phyloP scores from a whole-genome alignment of 1,284 basidiomycete species.

The Butyriboletus appendiculatus region DNA sequence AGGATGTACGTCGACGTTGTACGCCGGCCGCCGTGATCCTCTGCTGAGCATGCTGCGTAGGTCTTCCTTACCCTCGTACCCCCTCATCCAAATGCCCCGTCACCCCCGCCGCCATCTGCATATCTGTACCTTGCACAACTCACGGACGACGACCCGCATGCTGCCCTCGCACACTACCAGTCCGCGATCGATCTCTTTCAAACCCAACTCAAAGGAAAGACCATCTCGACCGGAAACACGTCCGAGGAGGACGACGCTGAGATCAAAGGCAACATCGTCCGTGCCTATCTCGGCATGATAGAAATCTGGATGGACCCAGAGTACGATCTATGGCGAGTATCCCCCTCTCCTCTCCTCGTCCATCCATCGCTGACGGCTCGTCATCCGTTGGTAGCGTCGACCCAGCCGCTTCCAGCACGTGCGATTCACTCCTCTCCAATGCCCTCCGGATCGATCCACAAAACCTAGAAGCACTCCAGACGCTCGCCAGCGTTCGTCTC shows the following conservation, averaged over 20 bases:
- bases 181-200: constrained; percentile 78
- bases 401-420: constrained; percentile 75
- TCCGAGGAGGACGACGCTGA: constrained; percentile 58
- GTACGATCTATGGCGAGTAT: constrained; percentile 82
- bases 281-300: constrained; percentile 90
- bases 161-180: constrained; percentile 81
- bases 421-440: constrained; percentile 72
- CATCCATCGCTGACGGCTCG: constrained; percentile 1
- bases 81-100: constrained; percentile 56
- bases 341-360: not conserved
- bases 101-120: constrained; percentile 74
- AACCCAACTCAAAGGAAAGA: constrained; percentile 68
- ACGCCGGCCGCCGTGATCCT: not conserved
- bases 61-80: constrained; percentile 65
- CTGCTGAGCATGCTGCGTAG: constrained; percentile 38
- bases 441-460: constrained; percentile 77
- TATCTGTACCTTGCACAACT: constrained; percentile 92
- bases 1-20: constrained; percentile 50
- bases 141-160: constrained; percentile 72
- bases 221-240: constrained; percentile 34
- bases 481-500: constrained; percentile 86
- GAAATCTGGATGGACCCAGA: constrained; percentile 95
- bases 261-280: constrained; percentile 70
- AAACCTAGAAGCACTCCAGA: constrained; percentile 81
- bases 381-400: constrained; percentile 65